These are phyloP conservation scores for Alternaria sp. DNA, from an alignment of 2,329 filamentous ascomycete species.

Conservation along the genomic window DNA sequence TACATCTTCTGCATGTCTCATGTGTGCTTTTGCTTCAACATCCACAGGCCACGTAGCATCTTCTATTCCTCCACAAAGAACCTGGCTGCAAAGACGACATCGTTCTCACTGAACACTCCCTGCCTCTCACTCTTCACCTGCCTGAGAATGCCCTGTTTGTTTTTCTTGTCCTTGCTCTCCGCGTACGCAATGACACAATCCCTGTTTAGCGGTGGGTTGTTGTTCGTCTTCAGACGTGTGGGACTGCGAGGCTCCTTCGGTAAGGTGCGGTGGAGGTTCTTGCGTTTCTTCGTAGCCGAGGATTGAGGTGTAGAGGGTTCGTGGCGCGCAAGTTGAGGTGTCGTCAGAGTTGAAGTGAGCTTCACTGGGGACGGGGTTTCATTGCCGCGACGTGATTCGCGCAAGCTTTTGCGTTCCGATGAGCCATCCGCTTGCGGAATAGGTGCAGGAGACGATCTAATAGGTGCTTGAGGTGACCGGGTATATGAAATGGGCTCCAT, in stretches of 20 bases:
- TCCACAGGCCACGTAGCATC: neutral
- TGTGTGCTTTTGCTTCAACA: neutral
- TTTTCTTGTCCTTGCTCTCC: constrained; percentile 19
- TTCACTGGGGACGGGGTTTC: neutral
- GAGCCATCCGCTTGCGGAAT: constrained; percentile 16
- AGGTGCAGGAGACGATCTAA: neutral
- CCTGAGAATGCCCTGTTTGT: constrained; percentile 38
- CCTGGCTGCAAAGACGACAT: constrained; percentile 51
- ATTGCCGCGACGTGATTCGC: neutral
- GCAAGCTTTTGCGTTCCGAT: neutral
- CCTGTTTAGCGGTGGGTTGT: constrained; percentile 37
- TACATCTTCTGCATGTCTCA: neutral
- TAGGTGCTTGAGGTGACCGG: neutral
- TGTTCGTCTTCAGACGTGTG: constrained; percentile 29
- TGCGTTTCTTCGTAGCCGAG: constrained; percentile 17
- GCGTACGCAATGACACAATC: constrained; percentile 48
- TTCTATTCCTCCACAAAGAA: constrained; percentile 42
- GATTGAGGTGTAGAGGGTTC: neutral
- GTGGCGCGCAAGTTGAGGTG: neutral
- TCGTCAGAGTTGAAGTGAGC: neutral
- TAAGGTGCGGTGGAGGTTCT: neutral
- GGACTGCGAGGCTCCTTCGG: constrained; percentile 13
- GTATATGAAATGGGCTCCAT: neutral
- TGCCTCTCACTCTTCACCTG: constrained; percentile 49
- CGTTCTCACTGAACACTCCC: constrained; percentile 51